Conservation (phyloP, 1,284 basidiomycete genomes). For the Apiotrichum gracile region DNA sequence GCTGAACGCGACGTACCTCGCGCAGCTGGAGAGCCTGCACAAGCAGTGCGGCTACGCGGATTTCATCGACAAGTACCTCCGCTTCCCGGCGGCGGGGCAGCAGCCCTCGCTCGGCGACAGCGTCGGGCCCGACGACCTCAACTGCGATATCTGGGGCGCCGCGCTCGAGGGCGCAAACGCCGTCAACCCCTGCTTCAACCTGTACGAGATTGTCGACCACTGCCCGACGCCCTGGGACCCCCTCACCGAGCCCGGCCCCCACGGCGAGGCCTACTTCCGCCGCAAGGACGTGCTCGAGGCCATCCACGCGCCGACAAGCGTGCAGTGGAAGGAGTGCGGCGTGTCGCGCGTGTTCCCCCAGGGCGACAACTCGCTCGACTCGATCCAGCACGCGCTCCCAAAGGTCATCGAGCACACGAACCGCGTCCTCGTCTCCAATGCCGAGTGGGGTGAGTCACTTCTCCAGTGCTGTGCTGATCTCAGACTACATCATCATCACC, state of each 20-base stretch:
- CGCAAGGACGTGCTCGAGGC: slow-evolving; percentile 62
- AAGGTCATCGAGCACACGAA: slow-evolving; percentile 57
- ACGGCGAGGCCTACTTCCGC: slow-evolving; percentile 55
- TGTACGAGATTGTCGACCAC: slow-evolving; percentile 58
- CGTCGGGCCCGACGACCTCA: slow-evolving; percentile 43
- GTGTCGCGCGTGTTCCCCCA: slow-evolving; percentile 56
- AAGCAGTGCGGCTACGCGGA: slow-evolving; percentile 58
- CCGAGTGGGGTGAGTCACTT: background rate
- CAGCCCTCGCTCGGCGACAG: slow-evolving; percentile 11
- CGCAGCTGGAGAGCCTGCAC: slow-evolving; percentile 55
- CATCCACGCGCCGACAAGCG: slow-evolving; percentile 60
- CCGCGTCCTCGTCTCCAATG: slow-evolving; percentile 33
- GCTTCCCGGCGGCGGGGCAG: slow-evolving; percentile 58
- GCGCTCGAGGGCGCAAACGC: slow-evolving; percentile 58
- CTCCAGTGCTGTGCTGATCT: background rate
- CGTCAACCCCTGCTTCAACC: slow-evolving; percentile 67
- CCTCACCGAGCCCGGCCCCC: slow-evolving; percentile 59
- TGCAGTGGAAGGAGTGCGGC: slow-evolving; percentile 59
- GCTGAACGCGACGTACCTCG: slow-evolving; percentile 54
- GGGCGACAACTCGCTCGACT: slow-evolving; percentile 51
- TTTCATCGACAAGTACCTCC: slow-evolving; percentile 57
- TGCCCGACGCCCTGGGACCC: slow-evolving; percentile 65
- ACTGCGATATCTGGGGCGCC: slow-evolving; percentile 63
- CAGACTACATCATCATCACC: slow-evolving; percentile 29
- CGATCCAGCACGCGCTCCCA: slow-evolving; percentile 34